Base-by-base conservation (phyloP, 2,329 filamentous ascomycete species). In the Cladosporium halotolerans region DNA sequence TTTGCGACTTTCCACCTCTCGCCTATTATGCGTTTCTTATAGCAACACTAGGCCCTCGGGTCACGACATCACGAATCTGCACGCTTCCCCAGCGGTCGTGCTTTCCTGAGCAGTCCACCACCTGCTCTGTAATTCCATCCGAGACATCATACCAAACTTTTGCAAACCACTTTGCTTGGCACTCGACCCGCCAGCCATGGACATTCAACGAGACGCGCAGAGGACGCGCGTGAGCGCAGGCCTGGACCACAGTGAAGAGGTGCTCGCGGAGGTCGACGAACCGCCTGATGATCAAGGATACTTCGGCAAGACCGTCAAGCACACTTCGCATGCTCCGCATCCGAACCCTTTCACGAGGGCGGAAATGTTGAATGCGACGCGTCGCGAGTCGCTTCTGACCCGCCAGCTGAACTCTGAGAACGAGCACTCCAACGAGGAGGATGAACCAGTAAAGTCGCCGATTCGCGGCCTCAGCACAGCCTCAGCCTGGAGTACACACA, bases 351-450 rank as follows among this genome's bases (percentile, higher is more conserved):
- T 80, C 62, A 66, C 70, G 52, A 81, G 80, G 61, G 70, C 74
- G 9, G 66, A 71, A 16, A 66, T 70, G 39, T 72, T 74, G 38
- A 70, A 78, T 33, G 74, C 69, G 32, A 77, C 80, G 52, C 80
- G 79, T 48, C 83, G 88, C 62, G 82, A 89, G 64, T 97, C 93
- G 11, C 80, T 99, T 38, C 76, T 99, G 63, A 97, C 93, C 19
- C 85, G 84, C 66, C 92, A 91, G 34, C 81, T 97, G 52, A 83
- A 68, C 74, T 84, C 60, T 55, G 73, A 76, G 48, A 74, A 75
- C 40, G 73, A 75, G 14, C 66, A 71, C 49, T 68, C 61, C 76
- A 68, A 71, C 53, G 66, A 71, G 14, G 66, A 71, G 18, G 58
- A 62, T 13, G 42, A 54, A 9, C 57, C 55, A 31, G 40, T 53